phyloP scores from a whole-genome alignment of 73 alveolate species.

The Diophrys sp. region DNA sequence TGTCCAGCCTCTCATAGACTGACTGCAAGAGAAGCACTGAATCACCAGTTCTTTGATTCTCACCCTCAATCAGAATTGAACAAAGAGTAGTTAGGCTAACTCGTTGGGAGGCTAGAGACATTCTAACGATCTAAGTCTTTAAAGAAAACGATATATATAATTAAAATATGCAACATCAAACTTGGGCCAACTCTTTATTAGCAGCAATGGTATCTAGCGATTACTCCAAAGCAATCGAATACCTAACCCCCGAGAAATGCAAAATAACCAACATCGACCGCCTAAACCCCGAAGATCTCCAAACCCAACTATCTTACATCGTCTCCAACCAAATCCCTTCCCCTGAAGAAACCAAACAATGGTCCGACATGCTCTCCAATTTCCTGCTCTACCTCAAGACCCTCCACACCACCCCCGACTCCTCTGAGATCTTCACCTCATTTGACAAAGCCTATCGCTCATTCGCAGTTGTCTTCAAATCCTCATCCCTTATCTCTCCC shows the following conservation, averaged over 20 bases:
- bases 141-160: too few relatives aligned
- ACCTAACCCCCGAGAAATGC: too few relatives aligned
- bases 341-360: too few relatives aligned
- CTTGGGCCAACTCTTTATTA: too few relatives aligned
- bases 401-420: background rate
- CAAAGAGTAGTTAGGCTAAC: background rate
- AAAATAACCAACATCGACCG: too few relatives aligned
- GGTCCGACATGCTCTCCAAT: background rate
- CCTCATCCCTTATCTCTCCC: background rate
- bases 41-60: background rate
- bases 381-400: background rate
- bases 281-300: too few relatives aligned
- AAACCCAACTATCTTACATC: too few relatives aligned
- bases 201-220: too few relatives aligned
- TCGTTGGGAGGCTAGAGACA: conserved; percentile 10
- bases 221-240: too few relatives aligned
- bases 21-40: background rate
- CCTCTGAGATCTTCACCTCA: background rate
- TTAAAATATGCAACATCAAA: too few relatives aligned
- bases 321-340: too few relatives aligned
- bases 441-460: background rate
- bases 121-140: conserved; percentile 19
- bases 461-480: background rate
- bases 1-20: background rate
- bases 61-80: background rate